Conservation (phyloP, 495 filamentous ascomycete genomes). For the Niebla homalea region DNA sequence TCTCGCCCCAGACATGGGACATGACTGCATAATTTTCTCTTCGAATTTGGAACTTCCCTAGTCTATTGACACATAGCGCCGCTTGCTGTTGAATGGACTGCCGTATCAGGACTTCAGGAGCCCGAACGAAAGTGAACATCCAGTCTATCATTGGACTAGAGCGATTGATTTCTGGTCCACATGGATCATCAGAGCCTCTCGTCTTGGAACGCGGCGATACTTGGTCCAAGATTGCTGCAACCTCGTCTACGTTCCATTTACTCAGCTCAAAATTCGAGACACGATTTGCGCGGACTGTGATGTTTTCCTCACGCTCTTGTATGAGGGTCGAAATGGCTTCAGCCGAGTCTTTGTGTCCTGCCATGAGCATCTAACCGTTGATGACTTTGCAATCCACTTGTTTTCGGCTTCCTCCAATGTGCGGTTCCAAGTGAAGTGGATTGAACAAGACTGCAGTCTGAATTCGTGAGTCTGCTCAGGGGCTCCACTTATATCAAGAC, state of each 20-base stretch:
- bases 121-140: background rate
- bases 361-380: too few species aligned
- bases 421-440: too few species aligned
- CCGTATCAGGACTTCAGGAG: background rate
- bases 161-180: background rate
- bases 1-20: slow-evolving; percentile 6
- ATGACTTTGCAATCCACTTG: too few species aligned
- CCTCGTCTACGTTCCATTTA: slow-evolving; percentile 1
- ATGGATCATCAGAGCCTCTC: background rate
- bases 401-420: too few species aligned
- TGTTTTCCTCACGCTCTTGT: background rate
- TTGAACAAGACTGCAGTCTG: too few species aligned
- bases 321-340: background rate
- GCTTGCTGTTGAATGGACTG: background rate
- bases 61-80: slow-evolving; percentile 2
- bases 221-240: background rate
- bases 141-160: background rate
- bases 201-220: background rate
- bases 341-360: background rate
- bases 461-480: too few species aligned
- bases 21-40: slow-evolving; percentile 1
- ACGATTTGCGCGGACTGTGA: background rate
- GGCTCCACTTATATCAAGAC: too few species aligned
- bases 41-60: background rate
- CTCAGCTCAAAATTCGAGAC: background rate